A percentile compares a stretch with the other conserved stretches of the same genome.
These are phyloP conservation scores for Oidiodendron maius DNA, from an alignment of 495 filamentous ascomycete genomes.

Conservation along the genomic window DNA sequence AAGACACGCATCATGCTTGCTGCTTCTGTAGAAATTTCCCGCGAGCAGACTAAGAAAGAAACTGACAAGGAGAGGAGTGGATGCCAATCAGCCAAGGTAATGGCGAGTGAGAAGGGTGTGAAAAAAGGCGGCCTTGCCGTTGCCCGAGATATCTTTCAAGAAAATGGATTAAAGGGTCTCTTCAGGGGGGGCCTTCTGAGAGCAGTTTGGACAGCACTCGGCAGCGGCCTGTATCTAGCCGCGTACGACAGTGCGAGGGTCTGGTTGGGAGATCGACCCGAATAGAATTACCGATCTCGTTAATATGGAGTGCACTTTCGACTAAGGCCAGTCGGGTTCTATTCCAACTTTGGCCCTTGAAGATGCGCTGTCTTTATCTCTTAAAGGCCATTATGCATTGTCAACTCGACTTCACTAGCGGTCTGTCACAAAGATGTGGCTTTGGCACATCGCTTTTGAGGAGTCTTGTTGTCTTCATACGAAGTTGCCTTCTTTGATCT, in stretches of 20 bases:
- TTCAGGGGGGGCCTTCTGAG: constrained; percentile 74
- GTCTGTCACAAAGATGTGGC: too few species aligned
- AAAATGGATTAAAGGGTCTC: constrained; percentile 64
- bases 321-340: constrained; percentile 4
- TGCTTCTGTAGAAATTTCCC: constrained; percentile 29
- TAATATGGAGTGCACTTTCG: not conserved
- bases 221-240: constrained; percentile 78
- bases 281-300: not conserved
- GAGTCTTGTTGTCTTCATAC: not conserved
- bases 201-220: constrained; percentile 72
- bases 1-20: constrained; percentile 75
- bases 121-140: constrained; percentile 44
- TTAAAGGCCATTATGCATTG: too few species aligned
- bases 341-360: not conserved
- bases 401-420: too few species aligned
- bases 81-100: constrained; percentile 21
- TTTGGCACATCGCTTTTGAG: too few species aligned
- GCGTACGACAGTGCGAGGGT: constrained; percentile 76
- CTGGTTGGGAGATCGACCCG: constrained; percentile 45
- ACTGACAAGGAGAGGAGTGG: constrained; percentile 17
- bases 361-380: constrained; percentile 3
- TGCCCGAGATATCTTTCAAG: constrained; percentile 51
- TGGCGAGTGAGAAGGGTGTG: constrained; percentile 22
- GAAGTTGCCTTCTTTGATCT: not conserved
- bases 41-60: constrained; percentile 16